Base-by-base conservation (phyloP, 1,139 yeast genomes). In the Yamadazyma oceani region DNA sequence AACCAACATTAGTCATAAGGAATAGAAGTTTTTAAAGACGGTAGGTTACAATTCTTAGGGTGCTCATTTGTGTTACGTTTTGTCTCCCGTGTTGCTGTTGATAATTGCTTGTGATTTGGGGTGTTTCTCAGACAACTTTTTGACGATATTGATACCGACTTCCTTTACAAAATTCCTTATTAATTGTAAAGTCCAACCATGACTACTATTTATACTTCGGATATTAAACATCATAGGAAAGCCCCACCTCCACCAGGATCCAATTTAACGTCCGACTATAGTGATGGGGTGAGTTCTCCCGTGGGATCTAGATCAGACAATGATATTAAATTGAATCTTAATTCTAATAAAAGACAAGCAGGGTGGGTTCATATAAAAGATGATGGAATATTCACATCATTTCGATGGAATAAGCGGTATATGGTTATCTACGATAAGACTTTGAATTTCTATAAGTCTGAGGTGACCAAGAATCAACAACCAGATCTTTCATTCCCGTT, bases 281-380 rank as follows among this genome's bases (percentile, higher is more conserved):
- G n/a, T n/a, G n/a, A n/a, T n/a, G n/a, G n/a, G n/a, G n/a, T n/a
- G n/a, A n/a, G n/a, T n/a, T n/a, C n/a, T n/a, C n/a, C n/a, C n/a
- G n/a, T n/a, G n/a, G n/a, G n/a, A n/a, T n/a, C n/a, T n/a, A n/a
- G n/a, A 15, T 32, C 42, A 5, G 38, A 40, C 13, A 40, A 44
- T 30, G 54, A 51, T 32, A 45, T 60, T 33, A 56, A 53, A 32
- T 46, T 60, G 40, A 51, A 52, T 37, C 14, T 27, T 12, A 27
- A 27, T n/a, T 53, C 68, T 30, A 62, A 57, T 36, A 66, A 63
- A 40, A 54, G 71, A 24, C 68, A 65, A 39, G 50, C 65, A 16
- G 97, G 97, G 0, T 90, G 96, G 95, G 90, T 87, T 17, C 86
- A 87, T 39, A 82, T 88, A 39, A 89, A 88, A 58, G 97, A 90